phyloP scores from a whole-genome alignment of 345 rosid genomes.

The Linum tenue region DNA sequence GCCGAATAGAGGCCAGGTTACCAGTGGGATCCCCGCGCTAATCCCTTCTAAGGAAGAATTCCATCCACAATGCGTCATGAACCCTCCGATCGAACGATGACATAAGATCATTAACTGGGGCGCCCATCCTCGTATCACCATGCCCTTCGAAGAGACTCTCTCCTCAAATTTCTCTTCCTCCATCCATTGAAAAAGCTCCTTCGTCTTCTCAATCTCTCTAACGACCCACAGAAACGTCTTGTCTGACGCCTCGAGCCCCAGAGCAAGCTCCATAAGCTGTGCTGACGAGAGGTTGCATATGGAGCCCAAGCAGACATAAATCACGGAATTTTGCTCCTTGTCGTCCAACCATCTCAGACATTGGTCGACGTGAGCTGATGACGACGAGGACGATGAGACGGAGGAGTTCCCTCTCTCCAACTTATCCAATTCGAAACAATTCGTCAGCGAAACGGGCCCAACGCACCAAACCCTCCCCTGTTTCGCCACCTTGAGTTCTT shows the following conservation, averaged over 20 bases:
- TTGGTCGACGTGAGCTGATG: neutral
- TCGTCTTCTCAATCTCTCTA: neutral
- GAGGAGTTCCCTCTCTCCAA: neutral
- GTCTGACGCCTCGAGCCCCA: neutral
- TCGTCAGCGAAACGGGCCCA: neutral
- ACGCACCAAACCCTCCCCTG: constrained; percentile 1
- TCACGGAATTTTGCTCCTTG: neutral
- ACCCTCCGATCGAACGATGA: neutral
- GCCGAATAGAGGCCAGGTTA: neutral
- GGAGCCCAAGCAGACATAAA: neutral
- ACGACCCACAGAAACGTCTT: neutral
- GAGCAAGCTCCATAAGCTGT: neutral
- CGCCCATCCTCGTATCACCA: constrained; percentile 3
- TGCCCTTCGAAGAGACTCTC: neutral
- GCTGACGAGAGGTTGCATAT: neutral
- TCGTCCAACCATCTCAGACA: neutral
- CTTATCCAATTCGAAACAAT: neutral
- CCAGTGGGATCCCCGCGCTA: neutral
- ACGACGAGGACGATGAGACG: neutral
- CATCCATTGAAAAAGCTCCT: neutral
- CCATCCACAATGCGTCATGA: neutral
- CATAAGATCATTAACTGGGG: neutral
- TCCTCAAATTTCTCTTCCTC: neutral
- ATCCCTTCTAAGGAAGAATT: constrained; percentile 1
- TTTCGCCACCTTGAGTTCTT: neutral